Percentiles rank a stretch among this genome's conserved stretches.
These are phyloP conservation scores for Neonectria coccinea DNA, from an alignment of 2,329 filamentous ascomycete species.

Conservation along the genomic window DNA sequence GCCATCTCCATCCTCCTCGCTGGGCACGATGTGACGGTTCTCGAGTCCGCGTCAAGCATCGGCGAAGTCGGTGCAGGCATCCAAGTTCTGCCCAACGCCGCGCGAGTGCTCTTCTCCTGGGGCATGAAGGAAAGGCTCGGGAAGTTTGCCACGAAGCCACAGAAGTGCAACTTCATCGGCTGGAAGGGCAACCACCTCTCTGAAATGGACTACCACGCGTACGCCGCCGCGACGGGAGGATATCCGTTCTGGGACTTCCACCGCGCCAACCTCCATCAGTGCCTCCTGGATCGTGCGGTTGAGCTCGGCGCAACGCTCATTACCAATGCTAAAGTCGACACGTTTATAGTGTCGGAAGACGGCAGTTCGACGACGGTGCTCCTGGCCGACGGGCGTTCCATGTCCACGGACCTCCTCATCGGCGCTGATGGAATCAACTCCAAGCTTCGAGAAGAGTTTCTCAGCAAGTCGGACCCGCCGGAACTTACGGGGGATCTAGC, in stretches of 20 bases:
- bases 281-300: constrained; percentile 54
- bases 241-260: constrained; percentile 62
- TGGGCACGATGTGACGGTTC: constrained; percentile 43
- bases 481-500: constrained; percentile 66
- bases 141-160: constrained; percentile 37
- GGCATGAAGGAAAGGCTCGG: constrained; percentile 36
- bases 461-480: constrained; percentile 58
- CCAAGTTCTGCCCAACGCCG: constrained; percentile 43
- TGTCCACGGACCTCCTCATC: constrained; percentile 58
- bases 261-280: constrained; percentile 60
- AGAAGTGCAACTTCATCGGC: constrained; percentile 43
- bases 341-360: constrained; percentile 26
- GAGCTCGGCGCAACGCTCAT: constrained; percentile 54
- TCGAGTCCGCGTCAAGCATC: constrained; percentile 40
- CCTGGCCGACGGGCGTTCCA: constrained; percentile 48
- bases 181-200: constrained; percentile 43
- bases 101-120: constrained; percentile 41
- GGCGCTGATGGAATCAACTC: constrained; percentile 59
- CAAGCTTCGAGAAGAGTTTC: constrained; percentile 55
- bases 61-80: constrained; percentile 46
- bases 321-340: constrained; percentile 32
- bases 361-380: constrained; percentile 28
- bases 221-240: constrained; percentile 35
- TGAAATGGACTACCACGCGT: constrained; percentile 41
- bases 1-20: constrained; percentile 41